Evolutionary conservation across 169 alveolate species (phyloP), one percentile per base, ranked within the genome.

Genomic region (Babesia microti): DNA sequence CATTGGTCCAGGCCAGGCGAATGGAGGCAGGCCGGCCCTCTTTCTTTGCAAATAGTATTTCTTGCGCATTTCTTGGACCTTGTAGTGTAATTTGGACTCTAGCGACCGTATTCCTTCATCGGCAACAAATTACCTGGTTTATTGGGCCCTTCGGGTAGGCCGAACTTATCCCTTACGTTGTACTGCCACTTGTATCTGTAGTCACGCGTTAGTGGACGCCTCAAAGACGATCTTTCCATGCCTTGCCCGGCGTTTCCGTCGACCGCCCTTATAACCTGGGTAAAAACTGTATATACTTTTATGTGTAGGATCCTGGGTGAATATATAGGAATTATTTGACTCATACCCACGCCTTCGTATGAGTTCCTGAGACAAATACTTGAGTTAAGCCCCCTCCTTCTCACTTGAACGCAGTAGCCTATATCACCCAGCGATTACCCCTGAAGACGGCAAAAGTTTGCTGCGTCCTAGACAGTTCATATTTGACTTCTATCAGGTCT

Each of bases 131-230:
- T 72, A 48, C 91, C 91, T 32, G 91, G 91, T 59, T 81, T 83
- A 66, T 83, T 89, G 32, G 56, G 75, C 1, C 89, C 89, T 7
- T 73, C 39, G 30, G 71, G 68, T 33, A 75, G 57, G 26, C 72
- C 52, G 41, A 65, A 81, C 30, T 78, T 50, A n/a, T 79, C 84
- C 21, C 89, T 11, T 12, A 83, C 73, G 50, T 81, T 80, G 32
- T 68, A 68, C 45, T 83, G 89, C 85, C 86, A 83, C 68, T 72
- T 76, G 67, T 83, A 83, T 28, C 89, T 21, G 53, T 83, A 83
- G 65, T 83, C 91, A 48, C 84, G 59, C 11, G 90, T 83, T 15
- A 78, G 55, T 1, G 91, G 89, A 54, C 32, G 22, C 40, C 51
- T 35, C 6, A 17, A 14, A 3, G 33, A 6, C 29, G 21, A 11